A percentile compares a stretch with the other conserved stretches of the same genome.
These are phyloP conservation scores for Debaryomyces tyrocola DNA, from an alignment of 805 yeast genomes.

Conservation along the genomic window DNA sequence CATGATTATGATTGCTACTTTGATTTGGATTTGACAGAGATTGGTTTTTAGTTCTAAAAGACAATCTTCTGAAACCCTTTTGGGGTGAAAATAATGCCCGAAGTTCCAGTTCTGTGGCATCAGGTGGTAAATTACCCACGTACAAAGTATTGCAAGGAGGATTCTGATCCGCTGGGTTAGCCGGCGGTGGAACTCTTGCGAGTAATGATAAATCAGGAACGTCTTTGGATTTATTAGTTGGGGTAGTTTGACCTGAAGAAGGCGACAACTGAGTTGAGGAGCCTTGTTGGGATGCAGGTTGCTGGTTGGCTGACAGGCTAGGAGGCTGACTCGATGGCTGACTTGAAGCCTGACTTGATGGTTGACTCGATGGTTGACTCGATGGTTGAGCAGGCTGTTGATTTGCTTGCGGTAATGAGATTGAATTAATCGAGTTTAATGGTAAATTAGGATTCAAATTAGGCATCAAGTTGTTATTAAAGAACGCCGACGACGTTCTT, in stretches of 20 bases:
- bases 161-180: slow-evolving; percentile 98
- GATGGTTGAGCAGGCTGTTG: slow-evolving; percentile 6
- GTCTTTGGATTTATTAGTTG: slow-evolving; percentile 26
- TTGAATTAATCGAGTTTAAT: slow-evolving; percentile 13
- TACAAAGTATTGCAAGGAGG: slow-evolving; percentile 98
- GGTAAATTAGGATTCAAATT: neutral
- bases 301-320: slow-evolving; percentile 5
- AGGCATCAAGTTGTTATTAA: slow-evolving; percentile 23
- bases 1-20: slow-evolving; percentile 56
- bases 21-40: slow-evolving; percentile 26
- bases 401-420: slow-evolving; percentile 10
- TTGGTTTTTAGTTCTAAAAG: slow-evolving; percentile 69
- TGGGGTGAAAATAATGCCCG: slow-evolving; percentile 85
- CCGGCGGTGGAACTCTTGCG: slow-evolving; percentile 86
- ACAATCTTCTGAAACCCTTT: slow-evolving; percentile 87
- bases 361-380: slow-evolving; percentile 1
- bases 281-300: slow-evolving; percentile 5
- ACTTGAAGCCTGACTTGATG: slow-evolving; percentile 1
- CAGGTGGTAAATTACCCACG: slow-evolving; percentile 96
- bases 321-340: slow-evolving; percentile 1
- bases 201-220: slow-evolving; percentile 68
- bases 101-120: slow-evolving; percentile 91
- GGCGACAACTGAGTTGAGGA: slow-evolving; percentile 6
- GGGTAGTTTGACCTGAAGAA: slow-evolving; percentile 10
- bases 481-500: slow-evolving; percentile 55